Conservation (phyloP, 495 filamentous ascomycete species). For the Penicillium argentinense region DNA sequence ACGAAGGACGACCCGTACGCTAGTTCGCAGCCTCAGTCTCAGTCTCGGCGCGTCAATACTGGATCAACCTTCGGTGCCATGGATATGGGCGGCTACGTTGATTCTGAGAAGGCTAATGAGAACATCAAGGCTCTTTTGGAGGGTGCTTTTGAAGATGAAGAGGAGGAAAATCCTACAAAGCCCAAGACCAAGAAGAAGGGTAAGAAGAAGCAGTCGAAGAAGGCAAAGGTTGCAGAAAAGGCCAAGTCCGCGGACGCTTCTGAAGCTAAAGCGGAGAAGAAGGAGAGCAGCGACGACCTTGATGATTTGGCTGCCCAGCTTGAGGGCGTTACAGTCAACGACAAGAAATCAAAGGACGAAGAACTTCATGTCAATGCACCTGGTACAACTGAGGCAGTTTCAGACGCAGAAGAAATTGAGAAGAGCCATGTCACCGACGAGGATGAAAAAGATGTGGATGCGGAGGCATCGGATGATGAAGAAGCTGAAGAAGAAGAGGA, state of each 20-base stretch:
- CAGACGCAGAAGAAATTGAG: neutral
- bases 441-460: conserved; percentile 38
- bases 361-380: conserved; percentile 31
- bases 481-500: conserved; percentile 38
- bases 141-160: conserved; percentile 82
- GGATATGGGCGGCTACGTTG: conserved; percentile 70
- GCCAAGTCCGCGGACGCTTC: conserved; percentile 43
- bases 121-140: conserved; percentile 87
- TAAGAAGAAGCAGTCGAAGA: conserved; percentile 43
- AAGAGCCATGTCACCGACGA: conserved; percentile 5
- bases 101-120: conserved; percentile 72
- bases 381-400: conserved; percentile 49
- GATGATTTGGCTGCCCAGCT: conserved; percentile 61
- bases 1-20: conserved; percentile 30
- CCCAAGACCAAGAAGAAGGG: conserved; percentile 49
- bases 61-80: conserved; percentile 37
- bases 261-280: conserved; percentile 15
- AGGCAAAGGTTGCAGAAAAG: neutral
- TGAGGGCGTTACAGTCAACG: conserved; percentile 54
- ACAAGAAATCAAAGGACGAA: conserved; percentile 31
- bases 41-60: conserved; percentile 4
- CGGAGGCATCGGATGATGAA: conserved; percentile 54
- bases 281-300: conserved; percentile 35
- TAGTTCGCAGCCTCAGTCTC: conserved; percentile 1
- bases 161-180: conserved; percentile 47